Conservation (phyloP, 1,284 basidiomycete species). For the Stereum hirsutum region DNA sequence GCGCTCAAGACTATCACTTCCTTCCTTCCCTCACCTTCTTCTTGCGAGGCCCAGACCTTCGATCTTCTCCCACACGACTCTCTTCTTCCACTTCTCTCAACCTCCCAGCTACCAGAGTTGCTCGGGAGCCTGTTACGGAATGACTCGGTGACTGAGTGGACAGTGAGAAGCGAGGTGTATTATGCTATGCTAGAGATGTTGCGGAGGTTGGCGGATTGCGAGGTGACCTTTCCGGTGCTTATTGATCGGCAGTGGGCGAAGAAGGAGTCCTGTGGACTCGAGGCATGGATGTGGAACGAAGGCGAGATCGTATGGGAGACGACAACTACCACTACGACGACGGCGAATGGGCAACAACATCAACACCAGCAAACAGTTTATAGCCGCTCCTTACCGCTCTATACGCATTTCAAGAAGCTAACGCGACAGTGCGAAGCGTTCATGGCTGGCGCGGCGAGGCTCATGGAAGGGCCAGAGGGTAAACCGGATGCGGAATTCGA, state of each 20-base stretch:
- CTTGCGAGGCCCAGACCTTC: conserved; percentile 29
- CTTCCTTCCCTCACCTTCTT: conserved; percentile 36
- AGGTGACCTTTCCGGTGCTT: conserved; percentile 37
- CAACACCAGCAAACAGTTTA: no score
- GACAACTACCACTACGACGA: conserved; percentile 11
- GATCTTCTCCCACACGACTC: conserved; percentile 41
- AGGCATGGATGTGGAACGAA: conserved; percentile 38
- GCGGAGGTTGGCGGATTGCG: conserved; percentile 39
- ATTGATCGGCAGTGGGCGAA: conserved; percentile 31
- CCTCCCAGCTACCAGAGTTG: conserved; percentile 37
- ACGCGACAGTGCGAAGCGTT: conserved; percentile 42
- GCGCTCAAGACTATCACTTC: conserved; percentile 28
- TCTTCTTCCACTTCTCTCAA: conserved; percentile 28
- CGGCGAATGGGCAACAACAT: conserved; percentile 22
- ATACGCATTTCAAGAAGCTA: conserved; percentile 43
- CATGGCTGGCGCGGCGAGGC: conserved; percentile 31
- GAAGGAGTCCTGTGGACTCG: conserved; percentile 28
- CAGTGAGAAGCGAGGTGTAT: conserved; percentile 34
- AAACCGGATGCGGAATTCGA: conserved; percentile 21
- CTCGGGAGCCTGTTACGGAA: conserved; percentile 39
- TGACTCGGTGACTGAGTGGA: conserved; percentile 48
- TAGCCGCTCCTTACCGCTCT: conserved; percentile 27
- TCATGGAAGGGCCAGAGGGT: conserved; percentile 19
- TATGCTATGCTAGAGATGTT: conserved; percentile 37
- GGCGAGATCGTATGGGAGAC: conserved; percentile 30